Evolutionary conservation across 768 basidiomycete genomes (phyloP).

Genomic region (Psilocybe sp.): DNA sequence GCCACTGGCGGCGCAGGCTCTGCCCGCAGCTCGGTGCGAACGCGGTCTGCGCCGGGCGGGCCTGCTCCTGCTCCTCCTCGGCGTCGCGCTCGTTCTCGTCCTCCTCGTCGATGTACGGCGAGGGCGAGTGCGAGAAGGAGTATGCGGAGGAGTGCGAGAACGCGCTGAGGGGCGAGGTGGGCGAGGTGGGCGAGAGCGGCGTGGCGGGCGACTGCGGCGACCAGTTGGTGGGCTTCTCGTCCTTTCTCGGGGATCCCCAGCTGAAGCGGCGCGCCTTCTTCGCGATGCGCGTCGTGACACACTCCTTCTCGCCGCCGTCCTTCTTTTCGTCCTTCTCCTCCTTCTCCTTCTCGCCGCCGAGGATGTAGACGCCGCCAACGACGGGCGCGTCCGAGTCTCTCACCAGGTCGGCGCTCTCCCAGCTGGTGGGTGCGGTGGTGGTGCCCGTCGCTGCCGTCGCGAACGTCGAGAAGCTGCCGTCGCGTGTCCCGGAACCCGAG

Average conservation of each 20-base stretch:
- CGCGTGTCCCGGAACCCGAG: not conserved
- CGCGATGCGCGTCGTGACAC: not conserved
- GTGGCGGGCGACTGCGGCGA: too few relatives aligned
- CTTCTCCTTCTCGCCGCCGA: slow-evolving; percentile 15
- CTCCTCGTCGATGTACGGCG: slow-evolving; percentile 10
- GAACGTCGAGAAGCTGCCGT: slow-evolving; percentile 14
- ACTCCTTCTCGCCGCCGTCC: slow-evolving; percentile 4
- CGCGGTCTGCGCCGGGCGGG: slow-evolving; percentile 11
- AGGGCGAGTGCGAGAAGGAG: too few relatives aligned
- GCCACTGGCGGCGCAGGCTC: slow-evolving; percentile 56
- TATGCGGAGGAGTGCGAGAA: slow-evolving; percentile 1
- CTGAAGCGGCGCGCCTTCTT: too few relatives aligned
- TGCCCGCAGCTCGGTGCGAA: slow-evolving; percentile 59
- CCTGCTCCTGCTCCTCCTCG: slow-evolving; percentile 12
- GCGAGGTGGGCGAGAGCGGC: not conserved
- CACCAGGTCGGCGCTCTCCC: slow-evolving; percentile 18
- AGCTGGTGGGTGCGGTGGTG: slow-evolving; percentile 12
- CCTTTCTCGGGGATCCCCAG: too few relatives aligned
- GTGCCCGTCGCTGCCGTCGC: slow-evolving; percentile 21
- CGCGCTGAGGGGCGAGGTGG: too few relatives aligned
- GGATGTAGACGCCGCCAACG: slow-evolving; percentile 23
- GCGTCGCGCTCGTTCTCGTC: slow-evolving; percentile 19
- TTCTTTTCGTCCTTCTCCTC: slow-evolving; percentile 4
- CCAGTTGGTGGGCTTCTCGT: too few relatives aligned
- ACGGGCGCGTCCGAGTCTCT: slow-evolving; percentile 25